Base-by-base conservation (phyloP, 495 filamentous ascomycete species). In the Aspergillus homomorphus region DNA sequence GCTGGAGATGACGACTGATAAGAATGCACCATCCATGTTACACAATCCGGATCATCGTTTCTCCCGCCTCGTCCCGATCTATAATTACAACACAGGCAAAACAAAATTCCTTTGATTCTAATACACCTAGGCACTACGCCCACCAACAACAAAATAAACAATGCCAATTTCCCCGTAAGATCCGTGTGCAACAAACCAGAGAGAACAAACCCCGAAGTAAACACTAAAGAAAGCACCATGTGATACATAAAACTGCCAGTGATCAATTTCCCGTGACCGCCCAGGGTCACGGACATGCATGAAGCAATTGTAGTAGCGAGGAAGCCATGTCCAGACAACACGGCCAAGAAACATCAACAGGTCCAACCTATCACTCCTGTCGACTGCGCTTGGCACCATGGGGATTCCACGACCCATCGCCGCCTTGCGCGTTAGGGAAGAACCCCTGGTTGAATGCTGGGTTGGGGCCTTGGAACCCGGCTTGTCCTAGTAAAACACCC, bases 341-440 rank as follows among this genome's bases (percentile, higher is more conserved):
- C 26, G 15, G 33, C 2, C 8, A 14, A 5, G 33, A 38, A 14
- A 38, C 26, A 28, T 3, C 26, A 28, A 28, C 4, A 14, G 15
- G 6, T n/a, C n/a, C n/a, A n/a, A n/a, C n/a, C n/a, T n/a, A 38
- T 38, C 33, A 88, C 66, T 88, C 85, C 60, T 84, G 84, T 55
- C 89, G 82, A 58, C 87, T 86, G 56, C 89, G 82, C 71, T 96
- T 96, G 9, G 88, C 84, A 24, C 89, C 89, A 62, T 96, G 91
- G 0, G 91, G 90, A 64, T 96, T 94, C 84, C 89, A 89, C 62
- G 80, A 82, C 26, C 83, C 87, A 59, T 82, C 83, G 33, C 75
- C 78, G 7, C 70, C 78, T 58, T 85, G 83, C 63, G 86, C 83
- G 56, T 79, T 78, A 55, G 76, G 75, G 71, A 93, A 95, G 82